phyloP scores from a whole-genome alignment of 1,284 basidiomycete species.

The Ceratobasidium sp. region DNA sequence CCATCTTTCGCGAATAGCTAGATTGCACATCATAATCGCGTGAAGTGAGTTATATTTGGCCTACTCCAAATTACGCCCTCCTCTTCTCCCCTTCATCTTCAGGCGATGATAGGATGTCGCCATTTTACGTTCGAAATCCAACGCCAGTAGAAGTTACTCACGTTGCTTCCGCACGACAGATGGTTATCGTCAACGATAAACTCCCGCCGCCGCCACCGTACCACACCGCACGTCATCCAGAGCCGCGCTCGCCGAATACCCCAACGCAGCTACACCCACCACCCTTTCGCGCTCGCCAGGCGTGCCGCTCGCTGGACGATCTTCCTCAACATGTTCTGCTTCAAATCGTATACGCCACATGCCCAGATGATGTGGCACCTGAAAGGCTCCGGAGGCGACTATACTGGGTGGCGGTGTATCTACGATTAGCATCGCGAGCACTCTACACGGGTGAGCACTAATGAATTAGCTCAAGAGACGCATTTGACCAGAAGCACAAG shows the following conservation, averaged over 20 bases:
- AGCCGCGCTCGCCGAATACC: background rate
- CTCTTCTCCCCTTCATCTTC: background rate
- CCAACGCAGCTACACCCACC: constrained; percentile 27
- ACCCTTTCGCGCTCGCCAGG: constrained; percentile 29
- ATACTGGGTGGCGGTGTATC: constrained; percentile 71
- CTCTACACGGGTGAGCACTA: constrained; percentile 67
- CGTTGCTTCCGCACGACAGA: constrained; percentile 2
- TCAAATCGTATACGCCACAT: constrained; percentile 69
- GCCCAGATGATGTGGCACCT: constrained; percentile 55
- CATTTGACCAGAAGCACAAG: background rate
- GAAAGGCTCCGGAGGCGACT: constrained; percentile 62
- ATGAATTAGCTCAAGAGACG: background rate
- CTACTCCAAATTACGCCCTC: background rate
- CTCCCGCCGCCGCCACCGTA: constrained; percentile 33
- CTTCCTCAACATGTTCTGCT: constrained; percentile 69
- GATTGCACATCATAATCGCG: constrained; percentile 5
- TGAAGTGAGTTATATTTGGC: background rate
- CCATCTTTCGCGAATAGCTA: too few relatives aligned
- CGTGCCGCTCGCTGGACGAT: constrained; percentile 52
- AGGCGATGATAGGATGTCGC: background rate
- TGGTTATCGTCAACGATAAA: constrained; percentile 33
- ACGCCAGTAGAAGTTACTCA: background rate
- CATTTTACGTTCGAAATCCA: constrained; percentile 32
- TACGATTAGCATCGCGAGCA: constrained; percentile 70
- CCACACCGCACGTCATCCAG: constrained; percentile 23